phyloP scores from a whole-genome alignment of 345 rosid species.

The Pistacia vera region DNA sequence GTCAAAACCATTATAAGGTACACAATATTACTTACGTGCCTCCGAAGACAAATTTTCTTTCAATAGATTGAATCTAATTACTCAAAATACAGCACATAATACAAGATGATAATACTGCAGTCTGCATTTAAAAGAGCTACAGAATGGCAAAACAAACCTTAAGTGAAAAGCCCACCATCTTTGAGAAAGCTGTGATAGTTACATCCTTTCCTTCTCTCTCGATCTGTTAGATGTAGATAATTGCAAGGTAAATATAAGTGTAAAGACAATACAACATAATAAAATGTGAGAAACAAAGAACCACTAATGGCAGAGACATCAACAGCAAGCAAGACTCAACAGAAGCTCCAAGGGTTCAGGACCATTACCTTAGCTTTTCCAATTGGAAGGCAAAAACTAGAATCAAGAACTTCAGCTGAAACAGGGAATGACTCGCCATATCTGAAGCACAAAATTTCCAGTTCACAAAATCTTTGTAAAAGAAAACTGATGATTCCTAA shows the following conservation, averaged over 20 bases:
- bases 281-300: not conserved
- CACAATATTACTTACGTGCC: not conserved
- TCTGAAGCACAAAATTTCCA: constrained; percentile 36
- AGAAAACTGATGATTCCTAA: not conserved
- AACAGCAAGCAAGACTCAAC: constrained; percentile 7
- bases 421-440: constrained; percentile 93
- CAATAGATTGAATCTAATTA: not conserved
- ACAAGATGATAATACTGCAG: not conserved
- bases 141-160: constrained; percentile 51
- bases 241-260: not conserved
- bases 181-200: constrained; percentile 79
- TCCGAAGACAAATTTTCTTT: not conserved
- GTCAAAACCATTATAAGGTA: not conserved
- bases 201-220: constrained; percentile 94
- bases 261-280: not conserved
- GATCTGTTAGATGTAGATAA: constrained; percentile 48
- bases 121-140: not conserved
- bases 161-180: constrained; percentile 84
- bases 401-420: constrained; percentile 88
- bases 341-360: not conserved
- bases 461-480: constrained; percentile 2
- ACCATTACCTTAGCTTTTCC: constrained; percentile 87
- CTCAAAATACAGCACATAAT: not conserved
- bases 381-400: constrained; percentile 92
- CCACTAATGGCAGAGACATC: constrained; percentile 10